Conservation (phyloP, 2,329 filamentous ascomycete species). For the Pestalotiopsis sp. region DNA sequence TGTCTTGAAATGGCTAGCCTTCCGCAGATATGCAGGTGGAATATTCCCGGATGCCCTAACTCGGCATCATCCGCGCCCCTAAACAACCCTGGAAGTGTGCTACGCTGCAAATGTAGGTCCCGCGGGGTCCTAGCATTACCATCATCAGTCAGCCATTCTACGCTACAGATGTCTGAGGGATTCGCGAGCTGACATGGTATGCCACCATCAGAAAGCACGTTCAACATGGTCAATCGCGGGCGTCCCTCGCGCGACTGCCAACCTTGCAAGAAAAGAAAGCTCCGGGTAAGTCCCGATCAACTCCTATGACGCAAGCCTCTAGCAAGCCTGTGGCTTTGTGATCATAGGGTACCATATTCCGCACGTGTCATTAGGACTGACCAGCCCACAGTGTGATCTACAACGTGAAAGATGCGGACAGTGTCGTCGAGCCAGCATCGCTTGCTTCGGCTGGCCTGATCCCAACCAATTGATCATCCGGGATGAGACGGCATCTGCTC, state of each 20-base stretch:
- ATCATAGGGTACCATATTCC: neutral
- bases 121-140: neutral
- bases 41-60: neutral
- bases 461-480: constrained; percentile 24
- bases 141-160: too few relatives aligned
- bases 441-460: constrained; percentile 28
- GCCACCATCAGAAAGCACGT: neutral
- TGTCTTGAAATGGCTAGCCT: constrained; percentile 9
- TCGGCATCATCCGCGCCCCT: neutral
- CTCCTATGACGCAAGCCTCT: neutral
- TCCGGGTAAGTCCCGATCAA: constrained; percentile 18
- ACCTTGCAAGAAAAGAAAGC: constrained; percentile 26
- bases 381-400: constrained; percentile 22
- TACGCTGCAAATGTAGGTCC: neutral
- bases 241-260: constrained; percentile 24
- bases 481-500: constrained; percentile 22
- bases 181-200: too few relatives aligned
- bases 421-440: constrained; percentile 24
- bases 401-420: constrained; percentile 23
- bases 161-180: too few relatives aligned
- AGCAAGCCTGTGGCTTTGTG: neutral
- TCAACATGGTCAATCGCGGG: constrained; percentile 25
- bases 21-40: constrained; percentile 7
- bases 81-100: neutral
- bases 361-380: neutral